These are phyloP conservation scores for Hymenoscyphus fraxineus DNA, from an alignment of 2,329 filamentous ascomycete species.

Conservation along the genomic window DNA sequence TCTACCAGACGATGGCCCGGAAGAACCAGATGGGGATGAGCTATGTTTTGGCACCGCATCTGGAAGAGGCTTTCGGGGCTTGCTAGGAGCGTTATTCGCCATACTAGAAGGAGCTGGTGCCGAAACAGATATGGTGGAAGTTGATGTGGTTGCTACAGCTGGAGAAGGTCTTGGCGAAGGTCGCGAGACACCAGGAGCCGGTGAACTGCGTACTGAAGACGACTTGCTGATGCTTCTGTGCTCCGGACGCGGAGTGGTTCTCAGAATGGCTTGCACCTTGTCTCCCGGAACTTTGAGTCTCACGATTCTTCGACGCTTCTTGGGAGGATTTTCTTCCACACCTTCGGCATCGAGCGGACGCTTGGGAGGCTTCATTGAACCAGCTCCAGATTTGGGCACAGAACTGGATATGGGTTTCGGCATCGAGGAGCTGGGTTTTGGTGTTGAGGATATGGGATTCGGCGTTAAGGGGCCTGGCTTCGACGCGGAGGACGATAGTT, in stretches of 20 bases:
- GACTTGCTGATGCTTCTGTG: constrained; percentile 11
- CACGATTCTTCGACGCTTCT: constrained; percentile 20
- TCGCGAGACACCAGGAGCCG: constrained; percentile 17
- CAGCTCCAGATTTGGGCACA: background rate
- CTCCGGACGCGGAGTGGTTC: constrained; percentile 16
- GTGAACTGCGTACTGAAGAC: constrained; percentile 20
- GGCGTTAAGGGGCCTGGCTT: background rate
- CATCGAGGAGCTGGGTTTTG: background rate
- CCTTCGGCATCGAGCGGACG: constrained; percentile 13
- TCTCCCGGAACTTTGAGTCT: constrained; percentile 17
- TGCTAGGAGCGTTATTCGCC: constrained; percentile 17
- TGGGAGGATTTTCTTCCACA: constrained; percentile 7
- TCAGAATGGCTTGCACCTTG: constrained; percentile 18
- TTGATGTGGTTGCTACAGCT: constrained; percentile 13
- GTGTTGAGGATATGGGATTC: background rate
- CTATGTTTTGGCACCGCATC: constrained; percentile 10
- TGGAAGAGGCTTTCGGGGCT: constrained; percentile 9
- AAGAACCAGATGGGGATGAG: background rate
- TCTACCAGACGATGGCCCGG: background rate
- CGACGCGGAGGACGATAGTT: background rate
- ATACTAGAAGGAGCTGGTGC: constrained; percentile 2
- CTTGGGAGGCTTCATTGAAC: constrained; percentile 13
- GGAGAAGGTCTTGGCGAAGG: constrained; percentile 18
- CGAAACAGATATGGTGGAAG: constrained; percentile 13
- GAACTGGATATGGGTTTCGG: background rate